Evolutionary conservation across 805 yeast genomes (phyloP).

Genomic region (Yarrowia deformans): DNA sequence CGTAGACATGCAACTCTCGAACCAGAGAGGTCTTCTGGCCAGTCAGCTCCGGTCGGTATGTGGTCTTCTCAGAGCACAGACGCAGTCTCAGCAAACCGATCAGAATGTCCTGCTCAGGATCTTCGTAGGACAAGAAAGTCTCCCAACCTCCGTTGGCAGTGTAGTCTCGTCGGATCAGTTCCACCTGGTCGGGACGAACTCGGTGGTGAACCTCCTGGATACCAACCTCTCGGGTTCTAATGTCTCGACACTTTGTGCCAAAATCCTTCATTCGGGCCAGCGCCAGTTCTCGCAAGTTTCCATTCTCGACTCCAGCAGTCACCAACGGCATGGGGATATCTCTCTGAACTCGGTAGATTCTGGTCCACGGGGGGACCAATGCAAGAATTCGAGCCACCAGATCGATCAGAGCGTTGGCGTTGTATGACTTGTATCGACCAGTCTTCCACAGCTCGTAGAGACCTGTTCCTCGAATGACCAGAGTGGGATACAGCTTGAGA

Average conservation of each 20-base stretch:
- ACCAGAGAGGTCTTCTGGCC: slow-evolving; percentile 88
- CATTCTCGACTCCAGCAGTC: slow-evolving; percentile 97
- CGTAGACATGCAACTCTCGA: slow-evolving; percentile 97
- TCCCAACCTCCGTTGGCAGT: slow-evolving; percentile 99
- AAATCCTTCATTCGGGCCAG: slow-evolving; percentile 97
- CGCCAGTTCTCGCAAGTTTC: slow-evolving; percentile 93
- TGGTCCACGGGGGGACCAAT: slow-evolving; percentile 98
- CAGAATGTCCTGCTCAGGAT: slow-evolving; percentile 93
- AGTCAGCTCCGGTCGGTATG: slow-evolving; percentile 87
- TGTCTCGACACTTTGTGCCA: slow-evolving; percentile 95
- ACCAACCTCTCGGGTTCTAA: slow-evolving; percentile 97
- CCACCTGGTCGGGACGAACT: slow-evolving; percentile 96
- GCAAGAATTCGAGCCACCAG: slow-evolving; percentile 95
- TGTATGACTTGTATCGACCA: slow-evolving; percentile 91
- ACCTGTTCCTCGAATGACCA: slow-evolving; percentile 97
- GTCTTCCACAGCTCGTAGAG: slow-evolving; percentile 96
- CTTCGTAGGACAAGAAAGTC: slow-evolving; percentile 94
- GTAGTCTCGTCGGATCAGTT: slow-evolving; percentile 91
- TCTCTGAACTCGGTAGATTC: slow-evolving; percentile 97
- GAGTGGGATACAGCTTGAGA: slow-evolving; percentile 90
- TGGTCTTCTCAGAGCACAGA: slow-evolving; percentile 85
- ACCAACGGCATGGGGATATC: slow-evolving; percentile 99
- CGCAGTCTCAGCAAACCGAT: slow-evolving; percentile 90
- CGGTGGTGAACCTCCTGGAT: slow-evolving; percentile 98
- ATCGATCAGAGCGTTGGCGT: slow-evolving; percentile 92